phyloP scores from a whole-genome alignment of 1,139 yeast genomes.

The Yamadazyma mexicana region DNA sequence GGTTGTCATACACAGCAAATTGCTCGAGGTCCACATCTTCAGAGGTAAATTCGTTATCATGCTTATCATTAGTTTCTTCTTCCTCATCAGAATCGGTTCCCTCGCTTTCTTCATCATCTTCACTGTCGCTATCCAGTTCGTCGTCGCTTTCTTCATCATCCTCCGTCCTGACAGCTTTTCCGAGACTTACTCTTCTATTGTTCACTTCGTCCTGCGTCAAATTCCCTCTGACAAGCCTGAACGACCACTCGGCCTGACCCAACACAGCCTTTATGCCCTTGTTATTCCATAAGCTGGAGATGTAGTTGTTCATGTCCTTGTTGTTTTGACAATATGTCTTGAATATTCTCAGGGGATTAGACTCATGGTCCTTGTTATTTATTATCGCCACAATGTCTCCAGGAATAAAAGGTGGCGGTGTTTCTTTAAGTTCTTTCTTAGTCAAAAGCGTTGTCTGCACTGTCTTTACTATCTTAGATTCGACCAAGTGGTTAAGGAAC shows the following conservation, averaged over 20 bases:
- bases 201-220: constrained; percentile 47
- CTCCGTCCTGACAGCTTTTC: constrained; percentile 18
- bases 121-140: constrained; percentile 4
- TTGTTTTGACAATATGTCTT: constrained; percentile 44
- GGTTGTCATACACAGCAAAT: constrained; percentile 50
- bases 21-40: constrained; percentile 13
- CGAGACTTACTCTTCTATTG: constrained; percentile 26
- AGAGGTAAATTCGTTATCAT: constrained; percentile 64
- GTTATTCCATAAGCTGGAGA: constrained; percentile 62
- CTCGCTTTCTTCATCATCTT: constrained; percentile 30
- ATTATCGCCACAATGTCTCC: constrained; percentile 23
- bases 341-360: constrained; percentile 53
- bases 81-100: constrained; percentile 56
- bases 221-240: constrained; percentile 61
- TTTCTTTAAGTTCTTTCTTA: constrained; percentile 24
- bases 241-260: constrained; percentile 54
- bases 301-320: constrained; percentile 40
- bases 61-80: constrained; percentile 22
- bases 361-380: constrained; percentile 25
- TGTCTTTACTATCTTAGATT: constrained; percentile 36
- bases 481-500: constrained; percentile 27
- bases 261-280: constrained; percentile 49
- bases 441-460: constrained; percentile 24
- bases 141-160: constrained; percentile 8
- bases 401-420: constrained; percentile 37